Evolutionary conservation across 371 early-diverging fungal genomes (phyloP).

Genomic region (Amoeboaphelidium occidentale): DNA sequence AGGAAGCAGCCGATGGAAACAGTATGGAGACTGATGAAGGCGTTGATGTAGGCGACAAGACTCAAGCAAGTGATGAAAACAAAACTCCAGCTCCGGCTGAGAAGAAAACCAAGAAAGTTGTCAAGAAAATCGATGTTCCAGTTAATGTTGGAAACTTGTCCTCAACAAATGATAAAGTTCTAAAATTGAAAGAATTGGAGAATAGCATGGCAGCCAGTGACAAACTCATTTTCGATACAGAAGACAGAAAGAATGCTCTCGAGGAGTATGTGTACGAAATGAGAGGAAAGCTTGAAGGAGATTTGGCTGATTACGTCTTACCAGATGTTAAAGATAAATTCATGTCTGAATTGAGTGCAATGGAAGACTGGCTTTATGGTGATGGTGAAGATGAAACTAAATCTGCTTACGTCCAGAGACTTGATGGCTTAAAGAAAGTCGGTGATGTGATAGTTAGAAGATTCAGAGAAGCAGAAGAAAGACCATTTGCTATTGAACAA

Average conservation of each 20-base stretch:
- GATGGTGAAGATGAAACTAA: conserved; percentile 65
- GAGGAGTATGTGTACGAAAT: conserved; percentile 96
- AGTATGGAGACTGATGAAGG: conserved; percentile 22
- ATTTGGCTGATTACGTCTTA: conserved; percentile 36
- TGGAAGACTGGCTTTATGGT: conserved; percentile 86
- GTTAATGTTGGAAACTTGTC: conserved; percentile 33
- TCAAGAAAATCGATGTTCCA: conserved; percentile 61
- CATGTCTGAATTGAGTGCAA: conserved; percentile 33
- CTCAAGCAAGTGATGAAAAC: neutral
- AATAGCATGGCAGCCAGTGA: conserved; percentile 60
- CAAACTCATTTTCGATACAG: conserved; percentile 73
- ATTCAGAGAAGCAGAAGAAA: conserved; percentile 56
- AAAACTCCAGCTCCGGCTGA: conserved; percentile 14
- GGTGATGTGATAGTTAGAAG: conserved; percentile 61
- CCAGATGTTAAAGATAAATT: conserved; percentile 39
- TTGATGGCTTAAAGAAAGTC: conserved; percentile 42
- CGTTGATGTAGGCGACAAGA: conserved; percentile 8
- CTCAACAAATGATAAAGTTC: conserved; percentile 26
- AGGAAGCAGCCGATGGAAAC: conserved; percentile 7
- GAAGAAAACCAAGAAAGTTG: conserved; percentile 49
- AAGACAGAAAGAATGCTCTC: conserved; percentile 73
- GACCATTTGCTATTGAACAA: conserved; percentile 49
- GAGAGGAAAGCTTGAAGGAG: conserved; percentile 56
- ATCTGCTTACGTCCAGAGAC: conserved; percentile 58
- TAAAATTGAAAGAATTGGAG: too few relatives aligned